Evolutionary conservation across 176 grass and related monocot genomes (phyloP).

Genomic region (Juncus inflexus): DNA sequence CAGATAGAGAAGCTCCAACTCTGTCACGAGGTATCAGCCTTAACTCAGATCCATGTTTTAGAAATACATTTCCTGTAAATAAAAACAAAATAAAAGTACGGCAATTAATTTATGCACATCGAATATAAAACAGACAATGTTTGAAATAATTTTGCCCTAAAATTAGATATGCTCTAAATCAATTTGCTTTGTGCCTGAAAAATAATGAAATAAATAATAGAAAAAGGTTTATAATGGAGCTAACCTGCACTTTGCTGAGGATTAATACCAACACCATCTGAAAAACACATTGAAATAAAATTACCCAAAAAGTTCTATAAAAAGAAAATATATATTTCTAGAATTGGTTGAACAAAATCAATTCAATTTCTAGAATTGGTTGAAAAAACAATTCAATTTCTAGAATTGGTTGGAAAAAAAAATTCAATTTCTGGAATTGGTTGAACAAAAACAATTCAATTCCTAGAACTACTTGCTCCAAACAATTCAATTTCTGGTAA

Average conservation of each 20-base stretch:
- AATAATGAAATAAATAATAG: neutral
- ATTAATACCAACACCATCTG: slow-evolving; percentile 99
- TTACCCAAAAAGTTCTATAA: neutral
- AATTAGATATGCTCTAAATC: neutral
- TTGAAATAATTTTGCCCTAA: neutral
- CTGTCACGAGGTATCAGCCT: slow-evolving; percentile 90
- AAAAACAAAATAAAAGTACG: slow-evolving; percentile 2
- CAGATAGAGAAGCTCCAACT: slow-evolving; percentile 41
- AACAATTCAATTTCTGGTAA: too few relatives aligned
- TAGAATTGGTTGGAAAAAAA: too few relatives aligned
- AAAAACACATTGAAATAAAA: slow-evolving; percentile 10
- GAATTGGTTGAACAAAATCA: too few relatives aligned
- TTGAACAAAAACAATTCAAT: too few relatives aligned
- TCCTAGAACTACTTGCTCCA: too few relatives aligned
- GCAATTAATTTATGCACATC: too few relatives aligned
- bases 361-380: too few relatives aligned
- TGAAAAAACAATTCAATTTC: too few relatives aligned
- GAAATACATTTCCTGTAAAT: slow-evolving; percentile 87
- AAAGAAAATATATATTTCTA: too few relatives aligned
- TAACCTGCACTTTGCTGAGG: slow-evolving; percentile 97
- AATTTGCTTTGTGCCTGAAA: neutral
- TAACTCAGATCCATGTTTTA: slow-evolving; percentile 97
- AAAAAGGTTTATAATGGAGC: neutral
- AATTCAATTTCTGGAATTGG: too few relatives aligned
- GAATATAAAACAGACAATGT: too few relatives aligned